These are phyloP conservation scores for Colletotrichum orbiculare DNA, from an alignment of 2,329 filamentous ascomycete genomes.

Conservation along the genomic window DNA sequence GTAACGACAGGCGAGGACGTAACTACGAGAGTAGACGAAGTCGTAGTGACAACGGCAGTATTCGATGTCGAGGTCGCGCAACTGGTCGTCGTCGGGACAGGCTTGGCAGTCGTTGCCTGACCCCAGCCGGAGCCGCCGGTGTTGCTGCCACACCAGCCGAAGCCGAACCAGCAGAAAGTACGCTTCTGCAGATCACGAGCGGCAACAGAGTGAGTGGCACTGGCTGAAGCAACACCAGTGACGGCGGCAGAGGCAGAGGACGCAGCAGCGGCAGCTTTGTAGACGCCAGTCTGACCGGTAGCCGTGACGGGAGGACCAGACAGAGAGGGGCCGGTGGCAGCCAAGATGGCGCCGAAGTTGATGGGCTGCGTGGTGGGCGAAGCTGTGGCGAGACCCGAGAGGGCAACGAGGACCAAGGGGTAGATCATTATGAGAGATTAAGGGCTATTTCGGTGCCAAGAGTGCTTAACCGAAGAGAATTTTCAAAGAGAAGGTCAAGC, in stretches of 20 bases:
- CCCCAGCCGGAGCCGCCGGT: slow-evolving; percentile 1
- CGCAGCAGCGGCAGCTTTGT: slow-evolving; percentile 13
- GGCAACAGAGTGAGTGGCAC: slow-evolving; percentile 14
- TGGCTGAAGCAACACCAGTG: slow-evolving; percentile 23
- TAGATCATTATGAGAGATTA: slow-evolving; percentile 13
- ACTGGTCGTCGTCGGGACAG: background rate
- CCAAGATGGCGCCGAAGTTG: slow-evolving; percentile 12
- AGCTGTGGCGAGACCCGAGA: slow-evolving; percentile 24
- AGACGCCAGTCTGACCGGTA: slow-evolving; percentile 18
- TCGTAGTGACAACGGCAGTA: background rate
- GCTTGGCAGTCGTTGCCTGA: background rate
- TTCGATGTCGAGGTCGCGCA: slow-evolving; percentile 2
- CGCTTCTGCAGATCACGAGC: slow-evolving; percentile 13
- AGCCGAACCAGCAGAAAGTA: slow-evolving; percentile 14
- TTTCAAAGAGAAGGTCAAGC: background rate
- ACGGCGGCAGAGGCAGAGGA: slow-evolving; percentile 4
- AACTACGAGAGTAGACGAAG: background rate
- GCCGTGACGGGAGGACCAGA: slow-evolving; percentile 19
- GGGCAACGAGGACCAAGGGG: slow-evolving; percentile 18
- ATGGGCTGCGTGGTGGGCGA: slow-evolving; percentile 19
- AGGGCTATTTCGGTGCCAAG: background rate
- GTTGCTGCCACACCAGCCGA: background rate
- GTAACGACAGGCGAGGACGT: slow-evolving; percentile 10
- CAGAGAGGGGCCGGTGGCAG: slow-evolving; percentile 3
- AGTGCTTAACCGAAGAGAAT: background rate